phyloP scores from a whole-genome alignment of 2,329 filamentous ascomycete species.

The Bipolaris oryzae region DNA sequence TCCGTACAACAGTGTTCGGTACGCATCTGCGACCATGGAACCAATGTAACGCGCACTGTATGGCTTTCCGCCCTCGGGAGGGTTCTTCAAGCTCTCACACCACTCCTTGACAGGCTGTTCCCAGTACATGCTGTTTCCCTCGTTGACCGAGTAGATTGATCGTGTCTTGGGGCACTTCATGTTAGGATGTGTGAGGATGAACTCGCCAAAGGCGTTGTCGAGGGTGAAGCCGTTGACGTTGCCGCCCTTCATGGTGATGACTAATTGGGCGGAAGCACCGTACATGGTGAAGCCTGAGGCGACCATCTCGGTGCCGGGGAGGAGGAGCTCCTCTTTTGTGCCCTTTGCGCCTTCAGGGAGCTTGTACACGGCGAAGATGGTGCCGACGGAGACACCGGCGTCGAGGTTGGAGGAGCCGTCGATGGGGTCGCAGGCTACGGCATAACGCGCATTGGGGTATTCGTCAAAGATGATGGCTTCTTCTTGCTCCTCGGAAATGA shows the following conservation, averaged over 20 bases:
- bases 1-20: constrained; percentile 92
- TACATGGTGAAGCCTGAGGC: constrained; percentile 99
- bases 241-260: constrained; percentile 94
- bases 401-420: constrained; percentile 98
- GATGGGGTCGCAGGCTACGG: constrained; percentile 96
- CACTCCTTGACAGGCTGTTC: constrained; percentile 84
- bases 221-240: constrained; percentile 97
- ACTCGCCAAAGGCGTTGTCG: constrained; percentile 95
- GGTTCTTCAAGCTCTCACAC: constrained; percentile 86
- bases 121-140: constrained; percentile 98
- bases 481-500: constrained; percentile 99
- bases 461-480: constrained; percentile 85
- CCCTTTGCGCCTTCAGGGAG: constrained; percentile 76
- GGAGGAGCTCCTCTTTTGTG: constrained; percentile 83
- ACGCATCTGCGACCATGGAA: constrained; percentile 97
- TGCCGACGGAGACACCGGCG: constrained; percentile 95
- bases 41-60: constrained; percentile 97
- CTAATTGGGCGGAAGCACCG: constrained; percentile 92
- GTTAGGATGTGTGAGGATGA: constrained; percentile 95
- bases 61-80: constrained; percentile 76
- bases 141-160: constrained; percentile 96
- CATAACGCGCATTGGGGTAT: constrained; percentile 78
- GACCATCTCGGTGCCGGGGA: constrained; percentile 87
- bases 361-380: constrained; percentile 95
- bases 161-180: constrained; percentile 84